Evolutionary conservation across 257 asterid species (phyloP).

Genomic region (Scutellaria barbata): DNA sequence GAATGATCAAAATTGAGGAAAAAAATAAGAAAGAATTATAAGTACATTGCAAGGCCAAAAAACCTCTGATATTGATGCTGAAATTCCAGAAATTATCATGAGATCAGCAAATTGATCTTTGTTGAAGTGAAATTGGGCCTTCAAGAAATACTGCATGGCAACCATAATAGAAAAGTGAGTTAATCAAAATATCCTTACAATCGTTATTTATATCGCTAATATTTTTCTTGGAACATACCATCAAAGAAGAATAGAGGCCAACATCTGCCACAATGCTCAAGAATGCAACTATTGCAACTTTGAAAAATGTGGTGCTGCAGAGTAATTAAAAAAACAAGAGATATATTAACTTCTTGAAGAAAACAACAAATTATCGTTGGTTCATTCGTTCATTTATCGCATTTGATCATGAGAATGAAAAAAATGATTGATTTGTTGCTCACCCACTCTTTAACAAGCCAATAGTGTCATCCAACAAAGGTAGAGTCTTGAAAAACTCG

Average conservation of each 20-base stretch:
- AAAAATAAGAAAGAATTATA: too few species aligned
- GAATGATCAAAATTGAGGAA: neutral
- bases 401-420: neutral
- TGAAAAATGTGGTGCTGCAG: slow-evolving; percentile 70
- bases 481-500: slow-evolving; percentile 47
- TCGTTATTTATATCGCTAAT: too few species aligned
- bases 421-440: neutral
- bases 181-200: too few species aligned
- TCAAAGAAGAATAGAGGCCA: slow-evolving; percentile 63
- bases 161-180: neutral
- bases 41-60: neutral
- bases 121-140: slow-evolving; percentile 83
- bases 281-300: slow-evolving; percentile 73
- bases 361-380: neutral
- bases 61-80: slow-evolving; percentile 83
- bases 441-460: slow-evolving; percentile 68
- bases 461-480: slow-evolving; percentile 57
- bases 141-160: slow-evolving; percentile 71
- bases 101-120: slow-evolving; percentile 87
- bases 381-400: too few species aligned
- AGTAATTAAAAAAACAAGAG: neutral
- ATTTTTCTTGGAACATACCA: slow-evolving; percentile 42
- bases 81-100: slow-evolving; percentile 71
- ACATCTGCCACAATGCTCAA: slow-evolving; percentile 63
- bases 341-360: too few species aligned